These are phyloP conservation scores for Aspergillus sp. DNA, from an alignment of 2,329 filamentous ascomycete species.

Conservation along the genomic window DNA sequence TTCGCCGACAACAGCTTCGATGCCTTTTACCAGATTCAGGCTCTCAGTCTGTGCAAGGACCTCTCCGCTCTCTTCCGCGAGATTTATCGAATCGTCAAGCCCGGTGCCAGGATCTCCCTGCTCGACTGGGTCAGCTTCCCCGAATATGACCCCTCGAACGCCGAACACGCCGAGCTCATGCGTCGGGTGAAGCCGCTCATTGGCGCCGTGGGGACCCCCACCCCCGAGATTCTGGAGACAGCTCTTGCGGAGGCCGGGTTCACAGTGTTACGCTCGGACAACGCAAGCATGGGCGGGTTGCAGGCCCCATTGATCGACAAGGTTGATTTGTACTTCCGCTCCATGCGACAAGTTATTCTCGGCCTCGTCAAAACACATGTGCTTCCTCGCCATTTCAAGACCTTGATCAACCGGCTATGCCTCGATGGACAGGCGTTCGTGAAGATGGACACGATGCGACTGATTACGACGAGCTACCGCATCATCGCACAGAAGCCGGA, in stretches of 20 bases:
- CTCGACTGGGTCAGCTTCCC: conserved; percentile 60
- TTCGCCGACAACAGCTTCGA: conserved; percentile 57
- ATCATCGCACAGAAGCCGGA: conserved; percentile 56
- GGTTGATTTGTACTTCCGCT: conserved; percentile 60
- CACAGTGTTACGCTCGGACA: conserved; percentile 53
- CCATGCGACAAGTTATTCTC: conserved; percentile 55
- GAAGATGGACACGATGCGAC: conserved; percentile 59
- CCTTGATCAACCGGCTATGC: conserved; percentile 58
- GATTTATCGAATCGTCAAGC: conserved; percentile 55
- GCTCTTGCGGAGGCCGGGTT: conserved; percentile 56
- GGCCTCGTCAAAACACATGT: conserved; percentile 53
- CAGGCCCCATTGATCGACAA: conserved; percentile 60
- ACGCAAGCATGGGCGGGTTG: conserved; percentile 56
- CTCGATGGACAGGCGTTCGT: conserved; percentile 60
- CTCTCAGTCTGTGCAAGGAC: conserved; percentile 58
- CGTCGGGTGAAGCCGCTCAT: conserved; percentile 60
- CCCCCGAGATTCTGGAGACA: conserved; percentile 52
- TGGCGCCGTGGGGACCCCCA: conserved; percentile 60
- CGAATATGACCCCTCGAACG: conserved; percentile 53
- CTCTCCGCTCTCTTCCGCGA: conserved; percentile 53
- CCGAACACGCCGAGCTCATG: conserved; percentile 57
- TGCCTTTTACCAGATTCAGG: conserved; percentile 63
- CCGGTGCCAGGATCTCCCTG: conserved; percentile 55
- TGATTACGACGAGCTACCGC: conserved; percentile 58
- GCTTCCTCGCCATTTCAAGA: conserved; percentile 58